Evolutionary conservation across 192 early-diverging fungal species (phyloP).

Genomic region (Spinellus fusiger): DNA sequence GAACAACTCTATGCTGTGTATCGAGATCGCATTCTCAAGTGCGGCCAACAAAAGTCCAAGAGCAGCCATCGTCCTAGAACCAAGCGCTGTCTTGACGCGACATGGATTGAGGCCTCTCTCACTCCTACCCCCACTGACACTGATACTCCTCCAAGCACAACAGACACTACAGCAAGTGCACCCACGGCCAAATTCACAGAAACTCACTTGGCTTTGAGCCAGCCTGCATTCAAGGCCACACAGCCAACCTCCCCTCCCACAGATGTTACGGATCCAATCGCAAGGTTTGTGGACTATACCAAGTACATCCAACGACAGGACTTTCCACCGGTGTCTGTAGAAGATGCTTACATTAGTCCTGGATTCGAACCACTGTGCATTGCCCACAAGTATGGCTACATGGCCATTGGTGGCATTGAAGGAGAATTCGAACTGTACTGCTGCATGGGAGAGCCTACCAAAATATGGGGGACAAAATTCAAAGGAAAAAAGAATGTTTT

Average conservation of each 20-base stretch:
- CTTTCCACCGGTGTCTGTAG: neutral
- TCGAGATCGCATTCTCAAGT: constrained; percentile 26
- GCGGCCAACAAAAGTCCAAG: constrained; percentile 3
- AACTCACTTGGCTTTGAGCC: constrained; percentile 10
- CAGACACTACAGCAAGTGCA: neutral
- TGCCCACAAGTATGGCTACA: constrained; percentile 39
- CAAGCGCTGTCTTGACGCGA: too few species aligned
- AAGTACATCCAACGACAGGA: constrained; percentile 21
- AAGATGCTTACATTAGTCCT: constrained; percentile 18
- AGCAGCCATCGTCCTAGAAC: neutral
- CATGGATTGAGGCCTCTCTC: too few species aligned
- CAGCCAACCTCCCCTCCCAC: neutral
- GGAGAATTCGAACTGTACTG: constrained; percentile 40
- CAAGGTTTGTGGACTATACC: constrained; percentile 13
- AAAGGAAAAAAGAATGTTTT: constrained; percentile 20
- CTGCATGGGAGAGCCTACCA: constrained; percentile 26
- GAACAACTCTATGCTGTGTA: constrained; percentile 24
- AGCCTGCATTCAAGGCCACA: too few species aligned
- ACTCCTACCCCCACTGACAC: too few species aligned
- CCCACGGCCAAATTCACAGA: neutral
- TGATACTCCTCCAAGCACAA: too few species aligned
- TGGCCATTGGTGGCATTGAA: constrained; percentile 35
- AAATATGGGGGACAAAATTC: constrained; percentile 32
- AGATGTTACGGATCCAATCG: neutral
- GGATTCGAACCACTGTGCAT: constrained; percentile 41